These are phyloP conservation scores for Paramecium biaurelia DNA, from an alignment of 73 alveolate genomes.

Conservation along the genomic window DNA sequence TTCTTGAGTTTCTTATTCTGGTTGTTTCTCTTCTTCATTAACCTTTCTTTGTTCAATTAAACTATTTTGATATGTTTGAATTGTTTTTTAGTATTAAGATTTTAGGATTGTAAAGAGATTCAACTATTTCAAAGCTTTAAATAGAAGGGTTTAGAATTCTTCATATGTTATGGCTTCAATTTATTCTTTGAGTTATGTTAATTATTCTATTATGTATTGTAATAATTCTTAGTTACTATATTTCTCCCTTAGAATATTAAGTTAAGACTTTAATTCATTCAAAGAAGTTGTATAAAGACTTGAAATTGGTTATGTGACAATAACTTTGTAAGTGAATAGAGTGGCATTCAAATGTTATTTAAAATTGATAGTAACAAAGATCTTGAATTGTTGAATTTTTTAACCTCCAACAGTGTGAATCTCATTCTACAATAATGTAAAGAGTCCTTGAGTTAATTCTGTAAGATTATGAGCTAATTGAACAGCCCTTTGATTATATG, in stretches of 20 bases:
- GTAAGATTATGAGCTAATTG: conserved; percentile 14
- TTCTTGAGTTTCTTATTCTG: background rate
- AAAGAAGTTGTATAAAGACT: background rate
- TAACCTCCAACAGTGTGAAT: background rate
- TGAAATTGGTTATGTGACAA: background rate
- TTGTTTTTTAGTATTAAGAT: background rate
- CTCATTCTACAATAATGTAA: background rate
- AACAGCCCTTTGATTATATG: background rate
- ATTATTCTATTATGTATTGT: background rate
- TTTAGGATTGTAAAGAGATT: background rate
- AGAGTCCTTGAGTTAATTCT: background rate
- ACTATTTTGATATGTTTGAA: background rate
- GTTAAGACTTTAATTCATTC: background rate
- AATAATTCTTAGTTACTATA: background rate
- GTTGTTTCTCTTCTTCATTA: background rate
- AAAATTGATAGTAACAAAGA: background rate
- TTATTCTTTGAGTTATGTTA: background rate
- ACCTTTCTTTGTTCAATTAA: background rate
- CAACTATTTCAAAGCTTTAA: background rate
- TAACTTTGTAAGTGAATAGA: background rate
- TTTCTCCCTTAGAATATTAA: background rate
- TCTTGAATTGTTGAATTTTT: background rate
- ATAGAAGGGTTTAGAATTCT: background rate
- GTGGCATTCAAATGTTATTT: background rate
- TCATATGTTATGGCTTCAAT: background rate